These are phyloP conservation scores for Leucocoprinus birnbaumii DNA, from an alignment of 768 basidiomycete species.

Conservation along the genomic window DNA sequence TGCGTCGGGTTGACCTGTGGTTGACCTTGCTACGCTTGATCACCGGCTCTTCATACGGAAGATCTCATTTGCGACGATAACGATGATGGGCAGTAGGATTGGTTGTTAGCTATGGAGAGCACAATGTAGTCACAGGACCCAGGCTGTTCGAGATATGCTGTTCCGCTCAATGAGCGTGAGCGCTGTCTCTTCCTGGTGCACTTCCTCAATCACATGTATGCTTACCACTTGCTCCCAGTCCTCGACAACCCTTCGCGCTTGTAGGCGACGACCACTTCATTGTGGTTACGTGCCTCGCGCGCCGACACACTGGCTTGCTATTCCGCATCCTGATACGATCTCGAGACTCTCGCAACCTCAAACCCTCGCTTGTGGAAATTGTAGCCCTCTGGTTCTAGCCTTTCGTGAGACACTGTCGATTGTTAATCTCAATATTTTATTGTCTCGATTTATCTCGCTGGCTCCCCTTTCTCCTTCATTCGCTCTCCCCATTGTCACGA, in stretches of 20 bases:
- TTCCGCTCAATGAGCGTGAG: slow-evolving; percentile 45
- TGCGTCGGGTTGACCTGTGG: slow-evolving; percentile 40
- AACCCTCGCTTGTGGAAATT: slow-evolving; percentile 12
- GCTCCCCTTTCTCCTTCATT: slow-evolving; percentile 23
- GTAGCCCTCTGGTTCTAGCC: slow-evolving; percentile 16
- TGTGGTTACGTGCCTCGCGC: slow-evolving; percentile 81
- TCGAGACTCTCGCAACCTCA: slow-evolving; percentile 23
- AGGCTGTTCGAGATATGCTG: slow-evolving; percentile 52
- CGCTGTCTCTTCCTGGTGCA: slow-evolving; percentile 50
- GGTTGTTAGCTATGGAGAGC: slow-evolving; percentile 34
- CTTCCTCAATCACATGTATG: slow-evolving; percentile 40
- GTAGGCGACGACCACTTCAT: slow-evolving; percentile 77
- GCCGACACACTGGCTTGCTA: slow-evolving; percentile 76
- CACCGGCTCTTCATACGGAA: slow-evolving; percentile 18
- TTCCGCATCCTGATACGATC: slow-evolving; percentile 27
- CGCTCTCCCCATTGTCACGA: slow-evolving; percentile 18
- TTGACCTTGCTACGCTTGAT: slow-evolving; percentile 23
- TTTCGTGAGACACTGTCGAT: slow-evolving; percentile 26
- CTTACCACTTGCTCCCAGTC: slow-evolving; percentile 43
- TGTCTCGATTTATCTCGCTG: slow-evolving; percentile 20
- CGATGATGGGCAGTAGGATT: slow-evolving; percentile 45
- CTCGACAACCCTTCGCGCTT: slow-evolving; percentile 51
- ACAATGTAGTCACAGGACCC: slow-evolving; percentile 74
- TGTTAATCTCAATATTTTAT: slow-evolving; percentile 33
- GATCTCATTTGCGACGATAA: slow-evolving; percentile 24